Base-by-base conservation (phyloP, 2,329 filamentous ascomycete genomes). In the Coleophoma crateriformis region DNA sequence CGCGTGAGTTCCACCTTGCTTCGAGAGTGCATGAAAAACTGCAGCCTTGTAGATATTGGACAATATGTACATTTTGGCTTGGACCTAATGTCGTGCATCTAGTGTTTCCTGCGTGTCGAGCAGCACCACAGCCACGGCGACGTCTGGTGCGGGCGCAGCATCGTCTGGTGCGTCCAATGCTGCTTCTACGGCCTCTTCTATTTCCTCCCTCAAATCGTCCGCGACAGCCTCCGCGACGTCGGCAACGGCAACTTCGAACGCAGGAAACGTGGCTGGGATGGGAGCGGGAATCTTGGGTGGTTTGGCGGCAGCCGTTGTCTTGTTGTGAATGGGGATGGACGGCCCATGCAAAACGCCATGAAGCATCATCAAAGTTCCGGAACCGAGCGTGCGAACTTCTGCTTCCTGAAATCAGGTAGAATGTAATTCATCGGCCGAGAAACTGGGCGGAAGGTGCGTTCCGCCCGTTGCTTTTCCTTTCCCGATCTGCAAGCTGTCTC, bases 251-350 rank as follows among this genome's bases (percentile, higher is more conserved):
- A 57, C 54, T 14, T 22, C 39, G 8, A 54, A 53, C 40, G 50
- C 58, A 10, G 57, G 51, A 13, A 59, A 58, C 33, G 46, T 54
- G 27, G 53, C 47, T 14, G 54, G 54, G n/a, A n/a, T 59, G 20
- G 58, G 57, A 20, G 57, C 55, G 33, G 58, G 58, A 34, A 43
- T 61, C n/a, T 13, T 59, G 22, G 60, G 58, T 44, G 54, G 52
- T 34, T 48, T 63, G 41, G 60, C 54, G 15, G 58, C 54, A 34
- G 52, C 55, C 6, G 44, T 54, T 14, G 57, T 44, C 11, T 32
- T 63, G 39, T 52, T 61, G 50, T 60, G 41, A 56, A 46, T 45
- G 27, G 27, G 27, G 27, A 27, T 3, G 6, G 27, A 27, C 27
- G 27, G 27, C 27, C 3, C 27, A 27, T 7, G 27, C 27, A 27